Base-by-base conservation (phyloP, 805 yeast species). In the Yamadazyma philogaea region DNA sequence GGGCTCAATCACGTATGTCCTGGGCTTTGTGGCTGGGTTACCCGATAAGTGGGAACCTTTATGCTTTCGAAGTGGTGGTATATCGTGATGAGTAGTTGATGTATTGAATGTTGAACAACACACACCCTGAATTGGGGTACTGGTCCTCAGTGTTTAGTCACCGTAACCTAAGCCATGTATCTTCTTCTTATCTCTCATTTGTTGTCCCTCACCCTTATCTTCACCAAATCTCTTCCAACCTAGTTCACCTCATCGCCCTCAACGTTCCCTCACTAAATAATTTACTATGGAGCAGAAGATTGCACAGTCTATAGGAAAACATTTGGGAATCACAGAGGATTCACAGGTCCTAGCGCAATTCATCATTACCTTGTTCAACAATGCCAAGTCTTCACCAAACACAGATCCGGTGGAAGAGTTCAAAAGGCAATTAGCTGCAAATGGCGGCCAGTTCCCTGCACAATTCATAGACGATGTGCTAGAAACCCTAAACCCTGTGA, bases 401-500 rank as follows among this genome's bases (percentile, higher is more conserved):
- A 12, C 14, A 26, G 16, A 37, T 18, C 7, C 11, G 3, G 15
- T 19, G 17, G 31, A 15, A 6, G 21, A 37, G 10, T 49, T 49
- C 38, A 44, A 37, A 14, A 4, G 3, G 6, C 44, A 55, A 7
- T 49, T 69, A 14, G 41, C 47, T 16, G 57, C 55, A n/a, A 68
- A 68, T 48, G 74, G 75, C 1, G 75, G 74, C 4, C 70, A 61
- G 17, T 69, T 70, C 40, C 72, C 74, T 1, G 42, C 32, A 8
- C 57, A 53, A 31, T 68, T 70, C 42, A 46, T 64, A 2, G 40
- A 41, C 11, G 51, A 53, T 6, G 55, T 60, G 6, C 57, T 50
- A 42, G 51, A 49, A 20, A 41, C 49, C 8, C 44, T 49, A 18
- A 37, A 26, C 17, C 43, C 41, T 24, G 16, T 27, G 14, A 42